Conservation (phyloP, 768 basidiomycete genomes). For the Termitomyces sp. region DNA sequence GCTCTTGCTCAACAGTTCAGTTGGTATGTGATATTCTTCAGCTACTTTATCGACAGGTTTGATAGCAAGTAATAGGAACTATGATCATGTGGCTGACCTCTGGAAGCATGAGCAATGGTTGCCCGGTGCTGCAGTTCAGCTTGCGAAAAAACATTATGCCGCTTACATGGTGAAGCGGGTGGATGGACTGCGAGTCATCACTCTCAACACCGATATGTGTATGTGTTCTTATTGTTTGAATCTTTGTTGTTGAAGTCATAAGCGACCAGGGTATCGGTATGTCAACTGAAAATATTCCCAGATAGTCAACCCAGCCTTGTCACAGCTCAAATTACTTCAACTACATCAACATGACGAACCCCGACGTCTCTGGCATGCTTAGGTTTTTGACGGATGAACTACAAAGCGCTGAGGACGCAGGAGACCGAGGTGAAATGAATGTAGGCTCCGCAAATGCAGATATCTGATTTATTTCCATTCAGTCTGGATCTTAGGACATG, state of each 20-base stretch:
- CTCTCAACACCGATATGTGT: conserved; percentile 77
- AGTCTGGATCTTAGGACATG: conserved; percentile 55
- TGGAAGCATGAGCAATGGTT: conserved; percentile 75
- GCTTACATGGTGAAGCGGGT: conserved; percentile 66
- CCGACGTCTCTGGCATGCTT: conserved; percentile 72
- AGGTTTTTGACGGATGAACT: conserved; percentile 74
- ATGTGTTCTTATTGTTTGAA: conserved; percentile 18
- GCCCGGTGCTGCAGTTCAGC: conserved; percentile 44
- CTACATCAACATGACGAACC: conserved; percentile 67
- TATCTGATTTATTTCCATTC: conserved; percentile 29
- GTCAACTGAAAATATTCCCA: background rate
- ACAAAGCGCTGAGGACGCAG: conserved; percentile 71
- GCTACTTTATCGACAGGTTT: background rate
- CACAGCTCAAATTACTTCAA: conserved; percentile 65
- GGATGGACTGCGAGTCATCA: conserved; percentile 70
- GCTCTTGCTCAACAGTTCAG: conserved; percentile 54
- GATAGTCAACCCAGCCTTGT: background rate
- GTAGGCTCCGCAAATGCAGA: background rate
- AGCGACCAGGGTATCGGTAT: conserved; percentile 30
- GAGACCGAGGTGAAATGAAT: conserved; percentile 49
- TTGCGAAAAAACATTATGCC: conserved; percentile 64
- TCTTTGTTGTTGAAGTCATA: background rate
- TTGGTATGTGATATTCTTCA: conserved; percentile 41
- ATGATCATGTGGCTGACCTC: conserved; percentile 65
- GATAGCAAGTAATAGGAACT: conserved; percentile 46